Base-by-base conservation (phyloP, 108 stramenopile genomes). In the Seminavis robusta region DNA sequence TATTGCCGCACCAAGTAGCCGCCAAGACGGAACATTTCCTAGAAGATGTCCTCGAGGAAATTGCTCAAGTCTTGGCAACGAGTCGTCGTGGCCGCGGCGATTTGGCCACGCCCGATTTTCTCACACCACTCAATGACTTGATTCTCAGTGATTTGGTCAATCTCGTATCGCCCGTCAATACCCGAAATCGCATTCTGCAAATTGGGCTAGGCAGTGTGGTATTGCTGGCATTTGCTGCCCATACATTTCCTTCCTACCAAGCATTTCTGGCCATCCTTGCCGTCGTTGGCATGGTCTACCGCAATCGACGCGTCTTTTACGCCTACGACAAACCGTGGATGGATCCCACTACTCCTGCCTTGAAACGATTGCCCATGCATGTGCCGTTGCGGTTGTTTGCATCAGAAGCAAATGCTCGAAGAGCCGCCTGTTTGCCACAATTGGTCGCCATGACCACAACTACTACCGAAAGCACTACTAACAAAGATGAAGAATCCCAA, bases 281-380 rank as follows among this genome's bases (percentile, higher is more conserved):
- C 50, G n/a, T 43, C n/a, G n/a, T n/a, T n/a, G n/a, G n/a, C n/a
- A n/a, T n/a, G n/a, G n/a, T n/a, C n/a, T n/a, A n/a, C n/a, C n/a
- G n/a, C n/a, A n/a, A 45, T 33, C 11, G 9, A 11, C 21, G 30
- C 5, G 32, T 55, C n/a, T 30, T 67, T 4, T 54, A 16, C 40
- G 31, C 49, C 0, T 23, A 27, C 7, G 68, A 55, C 23, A 69
- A 69, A 44, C 56, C 59, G 5, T 81, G 80, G 80, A 81, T 81
- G 80, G 71, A 81, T 69, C 80, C 80, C 6, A 40, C 23, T n/a
- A 24, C 69, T 25, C 59, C 74, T 10, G 58, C 50, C 13, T 31
- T 23, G 28, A 65, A 73, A 16, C 70, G 80, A 30, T 10, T 69
- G 56, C 48, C 67, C 25, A 73, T 76, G 70, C 74, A 76, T 59